Evolutionary conservation across 2,329 filamentous ascomycete genomes (phyloP).

Genomic region (Ascochyta viciae-villosae): DNA sequence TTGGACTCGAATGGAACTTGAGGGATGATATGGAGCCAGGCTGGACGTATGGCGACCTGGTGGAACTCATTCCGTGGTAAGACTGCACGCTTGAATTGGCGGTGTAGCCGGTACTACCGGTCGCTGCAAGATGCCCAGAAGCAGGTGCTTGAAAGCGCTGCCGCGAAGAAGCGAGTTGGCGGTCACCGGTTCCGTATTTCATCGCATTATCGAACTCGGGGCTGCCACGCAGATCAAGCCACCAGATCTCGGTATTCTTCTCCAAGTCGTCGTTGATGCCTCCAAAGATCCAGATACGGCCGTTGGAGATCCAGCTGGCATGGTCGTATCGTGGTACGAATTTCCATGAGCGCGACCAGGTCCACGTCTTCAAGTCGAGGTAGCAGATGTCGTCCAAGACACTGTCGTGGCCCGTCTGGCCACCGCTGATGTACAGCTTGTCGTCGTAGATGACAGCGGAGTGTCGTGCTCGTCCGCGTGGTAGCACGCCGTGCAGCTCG

Average conservation of each 20-base stretch:
- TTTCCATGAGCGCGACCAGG: conserved; percentile 94
- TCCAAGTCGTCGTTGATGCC: conserved; percentile 97
- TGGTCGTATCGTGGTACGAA: conserved; percentile 97
- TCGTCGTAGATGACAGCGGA: conserved; percentile 95
- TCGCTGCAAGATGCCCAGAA: conserved; percentile 43
- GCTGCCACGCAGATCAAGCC: conserved; percentile 91
- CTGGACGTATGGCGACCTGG: conserved; percentile 60
- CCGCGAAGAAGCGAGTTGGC: conserved; percentile 41
- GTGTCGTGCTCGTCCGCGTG: conserved; percentile 89
- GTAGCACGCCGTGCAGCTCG: conserved; percentile 80
- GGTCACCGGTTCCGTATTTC: conserved; percentile 61
- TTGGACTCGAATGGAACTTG: conserved; percentile 86
- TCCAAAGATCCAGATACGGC: conserved; percentile 95
- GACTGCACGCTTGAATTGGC: conserved; percentile 73
- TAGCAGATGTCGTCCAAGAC: conserved; percentile 97
- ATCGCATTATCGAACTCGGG: conserved; percentile 81
- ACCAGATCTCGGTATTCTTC: conserved; percentile 94
- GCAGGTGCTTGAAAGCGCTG: conserved; percentile 39
- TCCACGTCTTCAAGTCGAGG: conserved; percentile 94
- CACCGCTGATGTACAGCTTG: conserved; percentile 93
- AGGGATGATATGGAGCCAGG: conserved; percentile 89
- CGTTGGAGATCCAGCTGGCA: conserved; percentile 90
- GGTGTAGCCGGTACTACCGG: conserved; percentile 65
- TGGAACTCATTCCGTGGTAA: conserved; percentile 52
- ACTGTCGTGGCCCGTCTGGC: conserved; percentile 92